Evolutionary conservation across 805 yeast genomes (phyloP).

Genomic region (Groenewaldozyma tartarivorans): DNA sequence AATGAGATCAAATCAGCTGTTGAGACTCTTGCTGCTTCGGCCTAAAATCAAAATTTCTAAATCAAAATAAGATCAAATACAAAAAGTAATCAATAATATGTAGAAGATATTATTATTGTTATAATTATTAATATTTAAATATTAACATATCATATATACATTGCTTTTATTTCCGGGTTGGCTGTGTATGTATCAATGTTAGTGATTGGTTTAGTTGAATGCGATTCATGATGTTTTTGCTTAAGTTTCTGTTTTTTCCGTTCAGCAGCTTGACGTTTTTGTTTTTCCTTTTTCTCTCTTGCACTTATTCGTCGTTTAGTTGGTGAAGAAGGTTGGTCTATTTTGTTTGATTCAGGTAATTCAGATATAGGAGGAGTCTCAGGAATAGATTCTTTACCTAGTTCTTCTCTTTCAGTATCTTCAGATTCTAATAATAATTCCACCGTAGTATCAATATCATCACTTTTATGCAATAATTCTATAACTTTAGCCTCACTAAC

Average conservation of each 20-base stretch:
- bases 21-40: constrained; percentile 37
- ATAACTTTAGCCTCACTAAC: constrained; percentile 12
- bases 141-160: constrained; percentile 9
- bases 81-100: background rate
- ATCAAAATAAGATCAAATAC: background rate
- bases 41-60: constrained; percentile 8
- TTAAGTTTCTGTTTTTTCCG: constrained; percentile 10
- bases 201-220: background rate
- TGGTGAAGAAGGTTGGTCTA: too few species aligned
- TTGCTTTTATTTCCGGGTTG: constrained; percentile 7
- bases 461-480: constrained; percentile 16
- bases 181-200: constrained; percentile 3
- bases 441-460: constrained; percentile 21
- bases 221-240: background rate
- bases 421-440: constrained; percentile 17
- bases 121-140: background rate
- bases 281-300: constrained; percentile 18
- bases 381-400: background rate
- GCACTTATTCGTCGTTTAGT: constrained; percentile 12
- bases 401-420: background rate
- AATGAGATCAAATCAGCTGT: constrained; percentile 43
- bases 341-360: background rate
- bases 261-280: constrained; percentile 17
- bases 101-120: background rate
- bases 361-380: background rate